Conservation (phyloP, 2,329 filamentous ascomycete genomes). For the Botryosphaeria dothidea region DNA sequence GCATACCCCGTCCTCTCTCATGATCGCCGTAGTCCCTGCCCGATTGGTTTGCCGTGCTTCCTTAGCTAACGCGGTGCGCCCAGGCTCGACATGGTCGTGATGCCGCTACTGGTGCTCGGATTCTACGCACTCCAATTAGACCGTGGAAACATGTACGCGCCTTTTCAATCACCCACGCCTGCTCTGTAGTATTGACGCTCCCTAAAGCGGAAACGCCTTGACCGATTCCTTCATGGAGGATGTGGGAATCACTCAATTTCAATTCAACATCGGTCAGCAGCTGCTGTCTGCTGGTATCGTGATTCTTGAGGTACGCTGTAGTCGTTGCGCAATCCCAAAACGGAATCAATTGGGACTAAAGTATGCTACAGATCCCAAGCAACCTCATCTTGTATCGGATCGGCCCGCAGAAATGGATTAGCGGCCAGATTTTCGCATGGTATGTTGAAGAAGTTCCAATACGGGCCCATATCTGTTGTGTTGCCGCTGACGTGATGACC, state of each 20-base stretch:
- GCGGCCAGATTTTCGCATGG: constrained; percentile 55
- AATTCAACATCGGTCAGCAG: constrained; percentile 58
- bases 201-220: constrained; percentile 52
- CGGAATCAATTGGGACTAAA: constrained; percentile 20
- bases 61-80: neutral
- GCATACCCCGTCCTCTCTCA: neutral
- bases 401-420: constrained; percentile 56
- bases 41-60: neutral
- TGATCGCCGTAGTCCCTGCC: neutral
- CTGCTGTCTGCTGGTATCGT: constrained; percentile 55
- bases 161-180: neutral
- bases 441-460: neutral
- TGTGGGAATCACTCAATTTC: constrained; percentile 50
- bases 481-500: neutral
- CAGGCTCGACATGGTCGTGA: constrained; percentile 24
- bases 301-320: constrained; percentile 35
- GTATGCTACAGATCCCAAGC: constrained; percentile 47
- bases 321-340: neutral
- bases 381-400: constrained; percentile 55
- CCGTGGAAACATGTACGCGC: constrained; percentile 26
- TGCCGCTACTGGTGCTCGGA: constrained; percentile 29
- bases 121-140: constrained; percentile 37
- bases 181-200: neutral
- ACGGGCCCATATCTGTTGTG: neutral
- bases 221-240: constrained; percentile 56